These are phyloP conservation scores for Micractinium sp. DNA, from an alignment of 139 green algal genomes.

Conservation along the genomic window DNA sequence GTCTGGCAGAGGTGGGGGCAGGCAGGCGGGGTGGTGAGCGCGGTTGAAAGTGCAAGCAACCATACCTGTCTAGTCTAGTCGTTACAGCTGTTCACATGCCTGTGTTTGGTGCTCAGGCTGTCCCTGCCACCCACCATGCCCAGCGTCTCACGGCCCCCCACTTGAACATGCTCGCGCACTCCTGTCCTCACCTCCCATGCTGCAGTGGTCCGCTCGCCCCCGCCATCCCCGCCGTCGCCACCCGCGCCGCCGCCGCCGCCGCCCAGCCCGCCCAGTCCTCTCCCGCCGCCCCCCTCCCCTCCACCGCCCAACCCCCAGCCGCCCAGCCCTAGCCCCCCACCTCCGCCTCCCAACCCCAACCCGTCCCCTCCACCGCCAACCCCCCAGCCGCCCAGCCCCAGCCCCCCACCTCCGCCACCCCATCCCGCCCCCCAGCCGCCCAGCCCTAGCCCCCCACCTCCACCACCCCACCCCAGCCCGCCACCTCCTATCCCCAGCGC, in stretches of 20 bases:
- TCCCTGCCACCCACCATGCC: too few species aligned
- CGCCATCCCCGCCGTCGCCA: neutral
- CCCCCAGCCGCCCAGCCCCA: neutral
- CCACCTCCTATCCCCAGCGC: neutral
- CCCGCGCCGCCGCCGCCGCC: neutral
- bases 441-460: neutral
- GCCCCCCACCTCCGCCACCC: neutral
- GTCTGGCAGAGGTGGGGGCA: neutral
- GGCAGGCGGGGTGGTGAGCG: too few species aligned
- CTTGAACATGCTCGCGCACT: too few species aligned
- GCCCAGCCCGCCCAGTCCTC: neutral
- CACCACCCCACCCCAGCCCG: neutral
- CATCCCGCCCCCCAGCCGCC: too few species aligned
- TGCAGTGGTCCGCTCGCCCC: neutral
- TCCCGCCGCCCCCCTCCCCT: neutral
- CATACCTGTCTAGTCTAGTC: too few species aligned
- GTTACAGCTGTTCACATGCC: too few species aligned
- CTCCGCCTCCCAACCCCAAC: too few species aligned
- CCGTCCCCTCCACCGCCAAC: neutral
- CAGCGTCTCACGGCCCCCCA: too few species aligned
- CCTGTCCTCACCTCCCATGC: neutral
- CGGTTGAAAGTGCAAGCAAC: too few species aligned
- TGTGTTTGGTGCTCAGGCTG: too few species aligned
- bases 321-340: too few species aligned
- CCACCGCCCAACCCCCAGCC: too few species aligned